These are phyloP conservation scores for Pontederia crassipes DNA, from an alignment of 176 grass and related monocot genomes.

Conservation along the genomic window DNA sequence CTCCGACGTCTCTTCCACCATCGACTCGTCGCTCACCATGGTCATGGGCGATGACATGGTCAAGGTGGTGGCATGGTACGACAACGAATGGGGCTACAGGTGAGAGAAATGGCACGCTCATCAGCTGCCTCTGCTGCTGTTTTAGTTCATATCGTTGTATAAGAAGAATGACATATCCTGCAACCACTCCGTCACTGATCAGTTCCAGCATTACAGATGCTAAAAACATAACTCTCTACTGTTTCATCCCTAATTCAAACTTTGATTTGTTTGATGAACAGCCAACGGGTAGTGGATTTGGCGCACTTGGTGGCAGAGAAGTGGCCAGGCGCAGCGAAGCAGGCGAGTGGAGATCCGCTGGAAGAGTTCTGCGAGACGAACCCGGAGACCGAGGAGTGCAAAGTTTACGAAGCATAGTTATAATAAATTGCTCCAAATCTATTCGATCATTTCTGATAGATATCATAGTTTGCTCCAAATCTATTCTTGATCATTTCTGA, in stretches of 20 bases:
- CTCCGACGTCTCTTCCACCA: slow-evolving; percentile 75
- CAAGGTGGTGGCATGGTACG: slow-evolving; percentile 99
- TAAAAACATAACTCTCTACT: too few species aligned
- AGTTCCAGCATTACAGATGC: neutral
- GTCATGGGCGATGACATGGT: slow-evolving; percentile 99
- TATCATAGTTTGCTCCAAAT: too few species aligned
- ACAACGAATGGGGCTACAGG: slow-evolving; percentile 99
- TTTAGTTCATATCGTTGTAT: neutral
- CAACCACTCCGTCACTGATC: neutral
- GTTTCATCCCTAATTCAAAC: neutral
- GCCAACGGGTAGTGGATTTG: slow-evolving; percentile 90
- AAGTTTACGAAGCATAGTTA: slow-evolving; percentile 62
- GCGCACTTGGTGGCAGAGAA: slow-evolving; percentile 81
- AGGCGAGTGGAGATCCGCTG: slow-evolving; percentile 71
- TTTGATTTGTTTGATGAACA: slow-evolving; percentile 13
- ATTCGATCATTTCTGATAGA: too few species aligned
- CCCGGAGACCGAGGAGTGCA: slow-evolving; percentile 81
- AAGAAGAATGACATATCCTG: neutral
- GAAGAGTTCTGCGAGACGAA: slow-evolving; percentile 93
- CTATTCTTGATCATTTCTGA: too few species aligned
- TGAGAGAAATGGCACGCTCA: slow-evolving; percentile 19
- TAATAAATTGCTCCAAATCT: too few species aligned
- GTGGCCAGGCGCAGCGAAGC: slow-evolving; percentile 44
- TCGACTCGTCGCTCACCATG: slow-evolving; percentile 88
- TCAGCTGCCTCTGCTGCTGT: neutral